These are phyloP conservation scores for Daldinia loculata DNA, from an alignment of 495 filamentous ascomycete genomes.

Conservation along the genomic window DNA sequence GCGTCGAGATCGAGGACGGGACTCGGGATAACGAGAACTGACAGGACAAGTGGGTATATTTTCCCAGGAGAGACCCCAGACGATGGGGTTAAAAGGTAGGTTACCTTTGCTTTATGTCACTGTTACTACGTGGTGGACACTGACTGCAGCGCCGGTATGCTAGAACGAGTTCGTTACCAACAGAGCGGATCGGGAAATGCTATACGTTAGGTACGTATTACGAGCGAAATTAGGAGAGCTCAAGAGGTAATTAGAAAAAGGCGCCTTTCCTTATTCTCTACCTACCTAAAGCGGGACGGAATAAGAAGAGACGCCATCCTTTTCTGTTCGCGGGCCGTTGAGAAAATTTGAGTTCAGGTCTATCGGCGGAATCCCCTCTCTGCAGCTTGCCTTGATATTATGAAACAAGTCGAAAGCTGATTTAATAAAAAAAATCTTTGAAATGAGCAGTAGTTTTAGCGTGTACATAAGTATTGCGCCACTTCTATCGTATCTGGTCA, in stretches of 20 bases:
- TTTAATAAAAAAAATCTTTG: neutral
- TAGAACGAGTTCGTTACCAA: conserved; percentile 35
- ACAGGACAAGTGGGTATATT: conserved; percentile 40
- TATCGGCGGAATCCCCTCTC: conserved; percentile 18
- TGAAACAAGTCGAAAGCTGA: conserved; percentile 6
- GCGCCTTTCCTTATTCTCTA: conserved; percentile 11
- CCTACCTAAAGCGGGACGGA: conserved; percentile 33
- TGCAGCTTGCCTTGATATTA: conserved; percentile 18
- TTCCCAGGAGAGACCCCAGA: conserved; percentile 11
- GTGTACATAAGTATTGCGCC: neutral
- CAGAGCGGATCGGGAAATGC: conserved; percentile 32
- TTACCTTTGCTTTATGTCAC: conserved; percentile 6
- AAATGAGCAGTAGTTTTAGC: neutral
- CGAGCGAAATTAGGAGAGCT: conserved; percentile 4
- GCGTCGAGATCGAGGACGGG: conserved; percentile 31
- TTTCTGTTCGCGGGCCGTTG: conserved; percentile 7
- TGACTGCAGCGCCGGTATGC: conserved; percentile 17
- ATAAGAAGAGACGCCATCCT: conserved; percentile 12
- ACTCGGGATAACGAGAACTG: conserved; percentile 32
- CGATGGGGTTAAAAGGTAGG: conserved; percentile 19
- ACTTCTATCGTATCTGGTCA: neutral
- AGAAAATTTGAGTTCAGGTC: conserved; percentile 6
- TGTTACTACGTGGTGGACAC: conserved; percentile 16
- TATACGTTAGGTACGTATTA: conserved; percentile 13
- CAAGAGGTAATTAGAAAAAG: conserved; percentile 6